These are phyloP conservation scores for Aphanocladium album DNA, from an alignment of 2,329 filamentous ascomycete genomes.

Conservation along the genomic window DNA sequence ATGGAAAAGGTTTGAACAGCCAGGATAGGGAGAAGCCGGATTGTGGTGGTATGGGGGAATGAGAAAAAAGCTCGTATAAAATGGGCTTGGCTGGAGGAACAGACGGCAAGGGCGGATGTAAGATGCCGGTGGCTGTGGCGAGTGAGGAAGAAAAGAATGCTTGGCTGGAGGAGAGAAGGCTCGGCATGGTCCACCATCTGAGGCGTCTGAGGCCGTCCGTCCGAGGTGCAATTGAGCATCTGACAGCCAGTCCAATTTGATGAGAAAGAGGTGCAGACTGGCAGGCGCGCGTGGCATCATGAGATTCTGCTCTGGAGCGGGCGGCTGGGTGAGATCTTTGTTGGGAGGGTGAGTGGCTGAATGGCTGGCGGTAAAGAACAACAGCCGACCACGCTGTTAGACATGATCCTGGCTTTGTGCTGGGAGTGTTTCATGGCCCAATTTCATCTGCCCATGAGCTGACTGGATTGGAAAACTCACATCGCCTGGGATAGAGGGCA, in stretches of 20 bases:
- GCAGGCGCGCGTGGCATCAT: no score
- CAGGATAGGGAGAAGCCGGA: neutral
- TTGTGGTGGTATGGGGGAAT: no score
- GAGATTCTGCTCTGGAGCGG: no score
- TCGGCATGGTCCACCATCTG: neutral
- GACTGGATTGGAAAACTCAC: neutral
- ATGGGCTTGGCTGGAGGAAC: neutral
- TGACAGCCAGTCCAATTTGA: no score
- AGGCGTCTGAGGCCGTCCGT: no score
- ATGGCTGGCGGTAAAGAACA: no score
- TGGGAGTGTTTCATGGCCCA: neutral
- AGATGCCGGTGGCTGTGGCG: constrained; percentile 3
- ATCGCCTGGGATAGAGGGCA: no score
- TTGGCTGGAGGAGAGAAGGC: neutral
- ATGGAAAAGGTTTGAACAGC: neutral
- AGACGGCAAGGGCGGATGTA: neutral
- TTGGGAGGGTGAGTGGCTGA: no score
- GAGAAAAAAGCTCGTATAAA: neutral
- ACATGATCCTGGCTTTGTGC: no score
- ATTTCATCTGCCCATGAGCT: neutral
- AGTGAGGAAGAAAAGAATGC: neutral
- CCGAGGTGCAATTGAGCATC: neutral
- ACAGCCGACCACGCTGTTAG: no score
- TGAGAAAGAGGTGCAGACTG: no score
- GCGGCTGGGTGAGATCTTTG: no score